A percentile compares a stretch with the other conserved stretches of the same genome.
Conservation (phyloP, 768 basidiomycete genomes). For the Termitomyces sp. region DNA sequence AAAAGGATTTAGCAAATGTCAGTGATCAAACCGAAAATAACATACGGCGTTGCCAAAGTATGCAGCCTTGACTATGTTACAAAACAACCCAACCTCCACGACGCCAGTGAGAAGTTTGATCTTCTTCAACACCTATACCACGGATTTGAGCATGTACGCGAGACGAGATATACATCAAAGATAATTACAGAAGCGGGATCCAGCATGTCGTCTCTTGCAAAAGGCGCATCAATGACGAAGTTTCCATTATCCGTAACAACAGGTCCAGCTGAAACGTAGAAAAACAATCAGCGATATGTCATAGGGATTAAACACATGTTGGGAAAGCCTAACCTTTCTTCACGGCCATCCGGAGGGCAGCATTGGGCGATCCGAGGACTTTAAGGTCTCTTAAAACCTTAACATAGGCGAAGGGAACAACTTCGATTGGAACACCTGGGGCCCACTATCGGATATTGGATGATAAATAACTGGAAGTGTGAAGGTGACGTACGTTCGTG, state of each 20-base stretch:
- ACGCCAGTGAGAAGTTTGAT: constrained; percentile 97
- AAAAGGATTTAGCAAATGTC: not conserved
- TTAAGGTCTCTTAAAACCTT: constrained; percentile 73
- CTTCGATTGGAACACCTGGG: constrained; percentile 92
- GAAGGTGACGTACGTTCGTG: constrained; percentile 56
- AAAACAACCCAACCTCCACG: constrained; percentile 98
- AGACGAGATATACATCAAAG: not conserved
- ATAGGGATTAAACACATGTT: not conserved
- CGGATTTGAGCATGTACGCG: not conserved
- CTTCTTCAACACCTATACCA: constrained; percentile 56
- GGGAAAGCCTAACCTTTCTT: constrained; percentile 47
- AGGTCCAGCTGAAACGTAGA: constrained; percentile 63
- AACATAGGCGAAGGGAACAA: constrained; percentile 93
- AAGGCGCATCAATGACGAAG: constrained; percentile 96
- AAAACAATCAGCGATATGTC: not conserved
- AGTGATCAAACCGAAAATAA: not conserved
- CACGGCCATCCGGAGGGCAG: constrained; percentile 88
- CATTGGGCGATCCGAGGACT: constrained; percentile 56
- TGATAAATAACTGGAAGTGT: not conserved
- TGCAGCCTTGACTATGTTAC: constrained; percentile 87
- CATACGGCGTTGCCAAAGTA: constrained; percentile 88
- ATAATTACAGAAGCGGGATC: constrained; percentile 54
- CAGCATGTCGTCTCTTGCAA: constrained; percentile 60
- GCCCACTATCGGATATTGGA: constrained; percentile 50
- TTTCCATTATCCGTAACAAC: constrained; percentile 97